Conservation (phyloP, 2,329 filamentous ascomycete species). For the Diaporthe humulicola region DNA sequence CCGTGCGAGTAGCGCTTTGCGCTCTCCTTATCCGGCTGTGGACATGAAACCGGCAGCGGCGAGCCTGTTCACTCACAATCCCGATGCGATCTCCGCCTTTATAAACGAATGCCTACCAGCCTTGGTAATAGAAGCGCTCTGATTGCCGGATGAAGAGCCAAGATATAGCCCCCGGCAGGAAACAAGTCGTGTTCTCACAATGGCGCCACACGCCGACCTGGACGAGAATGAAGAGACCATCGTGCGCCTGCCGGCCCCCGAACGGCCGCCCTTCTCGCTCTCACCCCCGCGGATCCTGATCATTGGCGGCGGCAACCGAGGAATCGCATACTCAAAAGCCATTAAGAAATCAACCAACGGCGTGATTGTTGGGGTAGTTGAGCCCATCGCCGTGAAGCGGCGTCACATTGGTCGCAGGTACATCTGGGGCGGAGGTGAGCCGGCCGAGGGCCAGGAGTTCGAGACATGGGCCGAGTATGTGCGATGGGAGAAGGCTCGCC, state of each 20-base stretch:
- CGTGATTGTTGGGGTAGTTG: neutral
- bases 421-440: constrained; percentile 7
- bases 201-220: constrained; percentile 20
- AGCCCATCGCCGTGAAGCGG: constrained; percentile 19
- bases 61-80: neutral
- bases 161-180: neutral
- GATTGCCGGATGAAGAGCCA: neutral
- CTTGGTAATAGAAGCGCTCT: neutral
- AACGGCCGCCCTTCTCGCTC: neutral
- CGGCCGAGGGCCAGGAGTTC: constrained; percentile 26
- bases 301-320: constrained; percentile 14
- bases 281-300: neutral
- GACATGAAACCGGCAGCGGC: neutral
- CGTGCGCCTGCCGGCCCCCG: constrained; percentile 13
- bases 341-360: constrained; percentile 19
- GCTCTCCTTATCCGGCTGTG: neutral
- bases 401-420: constrained; percentile 8
- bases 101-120: neutral
- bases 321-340: constrained; percentile 4
- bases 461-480: neutral
- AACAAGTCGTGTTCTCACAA: neutral
- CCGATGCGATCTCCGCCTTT: neutral
- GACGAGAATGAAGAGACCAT: neutral
- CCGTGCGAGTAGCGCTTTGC: neutral
- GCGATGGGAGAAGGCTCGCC: constrained; percentile 16